A percentile compares a stretch with the other conserved stretches of the same genome.
These are phyloP conservation scores for Helotiales sp. DNA, from an alignment of 2,329 filamentous ascomycete genomes.

Conservation along the genomic window DNA sequence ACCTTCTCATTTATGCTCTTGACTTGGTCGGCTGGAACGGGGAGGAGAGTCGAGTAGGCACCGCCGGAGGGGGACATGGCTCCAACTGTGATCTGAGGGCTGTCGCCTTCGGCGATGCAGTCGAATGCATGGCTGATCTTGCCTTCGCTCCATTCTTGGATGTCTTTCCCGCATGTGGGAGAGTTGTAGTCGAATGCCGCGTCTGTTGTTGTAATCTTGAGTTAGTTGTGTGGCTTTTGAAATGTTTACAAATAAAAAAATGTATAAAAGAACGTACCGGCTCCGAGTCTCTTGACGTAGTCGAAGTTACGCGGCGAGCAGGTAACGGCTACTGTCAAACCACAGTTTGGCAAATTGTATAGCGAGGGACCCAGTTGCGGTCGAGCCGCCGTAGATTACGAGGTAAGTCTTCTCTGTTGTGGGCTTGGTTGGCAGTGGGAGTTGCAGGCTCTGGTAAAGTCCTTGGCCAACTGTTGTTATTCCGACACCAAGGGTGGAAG, in stretches of 20 bases:
- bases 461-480: constrained; percentile 49
- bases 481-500: constrained; percentile 43
- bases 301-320: constrained; percentile 55
- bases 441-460: constrained; percentile 52
- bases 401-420: constrained; percentile 47
- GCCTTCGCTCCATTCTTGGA: constrained; percentile 52
- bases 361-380: constrained; percentile 55
- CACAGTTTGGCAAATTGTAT: constrained; percentile 55
- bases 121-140: constrained; percentile 53
- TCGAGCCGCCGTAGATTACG: constrained; percentile 56
- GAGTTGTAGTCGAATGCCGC: constrained; percentile 56
- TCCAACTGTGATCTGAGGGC: constrained; percentile 45
- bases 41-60: constrained; percentile 49
- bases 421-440: constrained; percentile 52
- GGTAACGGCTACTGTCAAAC: constrained; percentile 49
- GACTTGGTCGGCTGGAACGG: constrained; percentile 46
- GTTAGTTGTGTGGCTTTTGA: not conserved
- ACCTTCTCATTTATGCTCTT: constrained; percentile 49
- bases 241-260: not conserved
- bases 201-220: constrained; percentile 1
- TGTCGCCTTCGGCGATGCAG: constrained; percentile 50
- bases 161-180: constrained; percentile 50
- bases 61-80: constrained; percentile 47
- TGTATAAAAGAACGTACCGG: constrained; percentile 41
- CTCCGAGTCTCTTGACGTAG: constrained; percentile 53